Evolutionary conservation across 495 filamentous ascomycete species (phyloP), one percentile per base, ranked within the genome.

Genomic region (Articulospora tetracladia): DNA sequence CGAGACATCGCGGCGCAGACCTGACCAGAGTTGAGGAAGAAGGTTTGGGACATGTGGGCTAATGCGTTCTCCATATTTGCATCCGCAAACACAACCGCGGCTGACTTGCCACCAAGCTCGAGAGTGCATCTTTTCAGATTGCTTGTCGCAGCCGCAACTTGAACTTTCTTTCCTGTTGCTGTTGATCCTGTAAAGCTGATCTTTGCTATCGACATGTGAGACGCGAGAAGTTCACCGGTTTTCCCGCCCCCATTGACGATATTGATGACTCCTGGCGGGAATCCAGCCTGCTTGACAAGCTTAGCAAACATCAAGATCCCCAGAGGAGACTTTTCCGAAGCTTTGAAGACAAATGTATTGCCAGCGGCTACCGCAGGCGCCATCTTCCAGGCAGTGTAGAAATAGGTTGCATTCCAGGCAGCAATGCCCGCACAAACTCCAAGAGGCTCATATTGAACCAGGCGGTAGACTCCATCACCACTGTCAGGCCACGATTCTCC

Each of bases 1-100:
- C 88, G 84, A 75, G 96, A 92, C 0, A 91, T 96, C 1, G 85
- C 82, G 92, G 97, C 93, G 77, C 93, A 97, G 52, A 95, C 83
- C 77, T 97, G 93, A 1, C 93, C 93, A 20, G 82, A 69, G 66
- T 82, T 77, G 47, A 83, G 56, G 69, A 85, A 83, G 2, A 81
- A 74, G 1, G 83, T 83, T 3, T 76, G 55, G 0, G 76, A 74
- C 64, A 78, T 79, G 48, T 76, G 70, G 25, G 67, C 46, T 0
- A 84, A 86, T 1, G 85, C 86, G 30, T 74, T 58, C 28, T 80
- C 76, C 13, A 89, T 61, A 66, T 89, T 77, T 3, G 85, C 86
- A 72, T 89, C 86, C 39, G 84, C 79, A 70, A 79, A 81, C 0
- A 90, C 79, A 57, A 89, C 81, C 30, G 85, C 77, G 3, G 82